Percentiles rank a stretch among this genome's conserved stretches.
Conservation (phyloP, 2,329 filamentous ascomycete genomes). For the Thielaviopsis ethacetica region DNA sequence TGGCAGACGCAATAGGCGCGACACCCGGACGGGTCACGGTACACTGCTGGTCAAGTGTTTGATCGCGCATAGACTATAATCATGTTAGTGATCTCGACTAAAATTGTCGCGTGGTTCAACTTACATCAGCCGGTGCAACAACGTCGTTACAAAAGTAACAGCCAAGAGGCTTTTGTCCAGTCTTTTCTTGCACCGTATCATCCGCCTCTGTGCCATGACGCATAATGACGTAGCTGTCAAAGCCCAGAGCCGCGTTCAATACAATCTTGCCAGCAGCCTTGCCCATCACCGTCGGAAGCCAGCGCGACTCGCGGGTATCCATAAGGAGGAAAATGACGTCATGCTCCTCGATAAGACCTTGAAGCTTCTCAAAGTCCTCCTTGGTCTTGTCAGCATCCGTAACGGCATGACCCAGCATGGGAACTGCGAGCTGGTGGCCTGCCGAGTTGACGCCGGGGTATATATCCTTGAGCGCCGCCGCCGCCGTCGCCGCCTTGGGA, state of each 20-base stretch:
- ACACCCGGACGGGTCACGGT: conserved; percentile 90
- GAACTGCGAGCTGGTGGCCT: conserved; percentile 71
- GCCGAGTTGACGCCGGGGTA: conserved; percentile 77
- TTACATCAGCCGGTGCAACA: conserved; percentile 80
- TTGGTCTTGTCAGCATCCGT: conserved; percentile 50
- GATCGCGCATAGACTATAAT: conserved; percentile 70
- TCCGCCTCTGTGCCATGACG: conserved; percentile 59
- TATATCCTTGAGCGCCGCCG: conserved; percentile 65
- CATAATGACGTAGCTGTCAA: conserved; percentile 96
- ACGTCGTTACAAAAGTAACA: conserved; percentile 99
- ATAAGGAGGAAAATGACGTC: conserved; percentile 93
- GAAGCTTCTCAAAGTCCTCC: conserved; percentile 58
- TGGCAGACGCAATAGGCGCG: conserved; percentile 77
- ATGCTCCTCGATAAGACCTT: conserved; percentile 62
- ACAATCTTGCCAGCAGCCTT: conserved; percentile 89
- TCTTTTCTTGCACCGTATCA: conserved; percentile 34
- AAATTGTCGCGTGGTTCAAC: conserved; percentile 19
- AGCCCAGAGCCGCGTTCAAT: conserved; percentile 89
- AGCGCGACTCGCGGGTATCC: conserved; percentile 87
- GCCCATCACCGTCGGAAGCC: conserved; percentile 91
- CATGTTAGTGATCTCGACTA: conserved; percentile 9
- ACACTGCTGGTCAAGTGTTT: conserved; percentile 93
- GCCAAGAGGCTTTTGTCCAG: conserved; percentile 55
- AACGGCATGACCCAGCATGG: conserved; percentile 82
- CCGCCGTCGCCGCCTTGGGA: conserved; percentile 67